Evolutionary conservation across 2,329 filamentous ascomycete genomes (phyloP).

Genomic region (Phoma sp.): DNA sequence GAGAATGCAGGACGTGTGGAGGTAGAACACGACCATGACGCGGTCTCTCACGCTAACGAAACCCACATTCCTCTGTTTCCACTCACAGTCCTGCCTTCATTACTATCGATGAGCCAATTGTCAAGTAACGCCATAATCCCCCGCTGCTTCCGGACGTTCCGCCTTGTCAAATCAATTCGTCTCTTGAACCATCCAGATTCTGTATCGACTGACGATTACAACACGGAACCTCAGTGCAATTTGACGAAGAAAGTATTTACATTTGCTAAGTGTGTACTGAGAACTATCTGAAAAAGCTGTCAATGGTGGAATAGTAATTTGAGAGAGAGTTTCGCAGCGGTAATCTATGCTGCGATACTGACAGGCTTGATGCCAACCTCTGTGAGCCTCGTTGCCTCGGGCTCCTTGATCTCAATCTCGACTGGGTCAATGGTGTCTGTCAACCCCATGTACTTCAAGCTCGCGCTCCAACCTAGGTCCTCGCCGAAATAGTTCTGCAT

Average conservation of each 20-base stretch:
- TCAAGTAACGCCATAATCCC: too few relatives aligned
- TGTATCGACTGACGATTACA: too few relatives aligned
- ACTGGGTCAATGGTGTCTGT: constrained; percentile 44
- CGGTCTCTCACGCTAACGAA: neutral
- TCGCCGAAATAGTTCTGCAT: constrained; percentile 70
- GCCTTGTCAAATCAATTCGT: too few relatives aligned
- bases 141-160: too few relatives aligned
- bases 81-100: neutral
- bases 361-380: constrained; percentile 43
- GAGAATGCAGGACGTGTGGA: neutral
- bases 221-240: neutral
- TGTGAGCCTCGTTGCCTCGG: constrained; percentile 30
- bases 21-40: neutral
- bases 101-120: too few relatives aligned
- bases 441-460: constrained; percentile 42
- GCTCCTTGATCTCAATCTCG: constrained; percentile 21
- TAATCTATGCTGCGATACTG: constrained; percentile 29
- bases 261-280: neutral
- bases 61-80: neutral
- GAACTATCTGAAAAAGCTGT: neutral
- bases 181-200: too few relatives aligned
- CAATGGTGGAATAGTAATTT: neutral
- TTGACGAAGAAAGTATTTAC: neutral
- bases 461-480: constrained; percentile 64
- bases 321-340: neutral